A percentile compares a stretch with the other conserved stretches of the same genome.
These are phyloP conservation scores for Thelephora terrestris DNA, from an alignment of 1,284 basidiomycete species.

Conservation along the genomic window DNA sequence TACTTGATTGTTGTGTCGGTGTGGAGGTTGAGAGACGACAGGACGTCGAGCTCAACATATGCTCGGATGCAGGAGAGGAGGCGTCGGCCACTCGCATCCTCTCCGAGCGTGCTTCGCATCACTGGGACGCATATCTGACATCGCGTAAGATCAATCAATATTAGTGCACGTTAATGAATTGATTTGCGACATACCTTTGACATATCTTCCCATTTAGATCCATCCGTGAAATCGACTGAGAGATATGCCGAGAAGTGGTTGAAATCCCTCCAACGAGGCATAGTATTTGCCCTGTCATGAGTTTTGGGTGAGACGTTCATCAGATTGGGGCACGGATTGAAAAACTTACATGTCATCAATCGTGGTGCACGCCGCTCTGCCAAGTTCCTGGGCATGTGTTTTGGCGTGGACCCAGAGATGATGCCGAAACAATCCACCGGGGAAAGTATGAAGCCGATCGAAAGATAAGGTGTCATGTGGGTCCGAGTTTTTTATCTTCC, in stretches of 20 bases:
- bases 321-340: neutral
- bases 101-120: no score
- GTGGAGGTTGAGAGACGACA: slow-evolving; percentile 21
- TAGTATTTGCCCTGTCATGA: no score
- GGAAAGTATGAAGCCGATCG: slow-evolving; percentile 27
- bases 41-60: slow-evolving; percentile 24
- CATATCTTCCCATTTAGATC: no score
- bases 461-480: slow-evolving; percentile 23
- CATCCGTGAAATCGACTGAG: no score
- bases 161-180: no score
- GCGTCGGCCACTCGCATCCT: slow-evolving; percentile 10
- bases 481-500: no score
- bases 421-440: slow-evolving; percentile 22
- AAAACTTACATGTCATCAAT: slow-evolving; percentile 4
- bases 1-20: slow-evolving; percentile 19
- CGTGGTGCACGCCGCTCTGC: neutral
- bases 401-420: slow-evolving; percentile 22
- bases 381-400: slow-evolving; percentile 7
- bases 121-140: no score
- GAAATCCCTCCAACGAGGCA: no score
- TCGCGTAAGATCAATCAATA: no score
- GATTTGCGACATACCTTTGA: no score
- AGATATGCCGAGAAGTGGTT: no score
- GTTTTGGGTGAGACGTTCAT: neutral
- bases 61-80: slow-evolving; percentile 19